Base-by-base conservation (phyloP, 148 eudicot genomes). In the Nyssa sinensis region DNA sequence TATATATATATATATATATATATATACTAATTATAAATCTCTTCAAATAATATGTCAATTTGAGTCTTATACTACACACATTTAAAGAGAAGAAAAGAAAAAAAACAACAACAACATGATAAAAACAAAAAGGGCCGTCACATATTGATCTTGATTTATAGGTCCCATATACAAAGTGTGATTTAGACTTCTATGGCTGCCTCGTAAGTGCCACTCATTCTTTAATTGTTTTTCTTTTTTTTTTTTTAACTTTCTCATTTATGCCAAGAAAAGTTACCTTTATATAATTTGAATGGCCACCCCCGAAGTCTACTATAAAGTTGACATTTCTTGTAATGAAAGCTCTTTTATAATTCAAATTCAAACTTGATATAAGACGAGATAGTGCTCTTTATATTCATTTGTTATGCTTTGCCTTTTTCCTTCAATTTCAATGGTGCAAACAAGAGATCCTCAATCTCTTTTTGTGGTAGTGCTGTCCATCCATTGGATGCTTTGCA, bases 351-450 rank as follows among this genome's bases (percentile, higher is more conserved):
- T 0, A 3, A 11, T 24, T 69, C 72, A 27, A 29, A 19, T 29
- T 19, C 2, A 24, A 28, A 27, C 21, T 3, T 66, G 17, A 16
- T 44, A 16, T 44, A 27, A 67, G 9, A 67, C 1, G 53, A 67
- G 70, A 67, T 67, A 67, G 70, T 67, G 70, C 31, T 67, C 53
- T 67, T 23, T 24, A 24, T 25, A 24, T 12, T 66, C 51, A 11
- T 39, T 67, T 25, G 3, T 67, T 35, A 21, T 72, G 19, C 28
- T 72, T 29, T 28, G 12, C 58, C 34, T 39, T 60, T 61, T 44
- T n/a, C 64, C n/a, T 28, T 72, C 31, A 61, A 39, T 62, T 72
- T 72, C 75, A 61, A 62, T 41, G 75, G 67, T 72, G 75, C 67
- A 39, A 72, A 28, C 16, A 37, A 35, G 75, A 62, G 66, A 19